phyloP scores from a whole-genome alignment of 1,284 basidiomycete species.

The Ganoderma resinaceum region DNA sequence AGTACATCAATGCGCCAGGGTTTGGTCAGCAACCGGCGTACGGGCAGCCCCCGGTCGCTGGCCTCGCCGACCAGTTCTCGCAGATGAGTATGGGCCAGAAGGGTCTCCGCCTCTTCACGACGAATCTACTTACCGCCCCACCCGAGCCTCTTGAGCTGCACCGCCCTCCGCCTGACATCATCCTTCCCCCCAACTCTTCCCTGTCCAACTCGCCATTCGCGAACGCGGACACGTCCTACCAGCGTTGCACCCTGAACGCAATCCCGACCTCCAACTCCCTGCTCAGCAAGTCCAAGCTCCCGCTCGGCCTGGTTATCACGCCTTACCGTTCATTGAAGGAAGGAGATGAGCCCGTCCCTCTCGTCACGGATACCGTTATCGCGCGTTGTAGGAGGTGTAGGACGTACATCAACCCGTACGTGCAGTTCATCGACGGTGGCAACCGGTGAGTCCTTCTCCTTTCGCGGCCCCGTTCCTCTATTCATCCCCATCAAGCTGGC shows the following conservation, averaged over 20 bases:
- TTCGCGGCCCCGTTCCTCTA: background rate
- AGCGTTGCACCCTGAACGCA: constrained; percentile 91
- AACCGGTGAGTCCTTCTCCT: constrained; percentile 68
- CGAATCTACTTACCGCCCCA: constrained; percentile 89
- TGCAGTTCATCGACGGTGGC: constrained; percentile 98
- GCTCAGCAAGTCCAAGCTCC: constrained; percentile 92
- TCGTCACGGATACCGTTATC: constrained; percentile 86
- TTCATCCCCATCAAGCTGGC: constrained; percentile 67
- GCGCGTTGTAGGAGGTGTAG: constrained; percentile 97
- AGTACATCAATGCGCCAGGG: constrained; percentile 63
- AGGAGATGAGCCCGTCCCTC: constrained; percentile 35
- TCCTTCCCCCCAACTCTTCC: constrained; percentile 84
- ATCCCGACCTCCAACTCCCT: constrained; percentile 94
- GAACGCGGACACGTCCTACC: constrained; percentile 92
- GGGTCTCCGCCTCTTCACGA: constrained; percentile 78
- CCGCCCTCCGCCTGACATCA: constrained; percentile 86
- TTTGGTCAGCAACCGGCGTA: constrained; percentile 60
- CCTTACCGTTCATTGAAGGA: constrained; percentile 81
- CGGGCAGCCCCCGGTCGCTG: constrained; percentile 61
- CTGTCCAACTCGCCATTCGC: constrained; percentile 83
- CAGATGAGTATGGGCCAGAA: constrained; percentile 86
- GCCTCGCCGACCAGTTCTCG: constrained; percentile 85
- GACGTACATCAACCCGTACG: constrained; percentile 99
- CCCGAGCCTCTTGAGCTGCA: constrained; percentile 89
- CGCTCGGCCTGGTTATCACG: constrained; percentile 89